phyloP scores from a whole-genome alignment of 1,139 yeast genomes.

The Blastobotrys persicus region DNA sequence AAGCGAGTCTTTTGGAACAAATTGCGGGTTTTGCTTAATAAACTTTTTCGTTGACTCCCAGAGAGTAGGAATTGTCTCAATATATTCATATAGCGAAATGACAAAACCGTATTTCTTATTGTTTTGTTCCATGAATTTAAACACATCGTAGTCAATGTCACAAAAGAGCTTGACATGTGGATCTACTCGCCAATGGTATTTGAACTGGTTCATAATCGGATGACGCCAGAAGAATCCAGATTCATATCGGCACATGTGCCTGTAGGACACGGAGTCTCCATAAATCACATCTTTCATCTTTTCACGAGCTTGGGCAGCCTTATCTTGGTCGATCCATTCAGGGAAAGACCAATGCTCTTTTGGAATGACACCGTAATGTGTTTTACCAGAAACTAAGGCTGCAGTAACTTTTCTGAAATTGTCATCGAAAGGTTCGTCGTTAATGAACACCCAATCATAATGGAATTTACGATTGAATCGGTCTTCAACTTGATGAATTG shows the following conservation, averaged over 20 bases:
- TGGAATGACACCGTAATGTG: conserved; percentile 66
- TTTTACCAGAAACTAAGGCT: conserved; percentile 56
- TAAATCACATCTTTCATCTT: conserved; percentile 54
- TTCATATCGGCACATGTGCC: conserved; percentile 93
- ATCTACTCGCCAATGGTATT: conserved; percentile 96
- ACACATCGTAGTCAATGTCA: conserved; percentile 80
- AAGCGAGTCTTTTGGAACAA: conserved; percentile 53
- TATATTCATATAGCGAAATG: conserved; percentile 80
- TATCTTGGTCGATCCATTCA: conserved; percentile 58
- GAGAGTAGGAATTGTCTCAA: conserved; percentile 72
- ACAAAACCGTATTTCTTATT: conserved; percentile 76
- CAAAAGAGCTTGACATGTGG: conserved; percentile 81
- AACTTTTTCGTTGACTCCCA: conserved; percentile 78
- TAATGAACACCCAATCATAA: conserved; percentile 78
- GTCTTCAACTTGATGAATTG: conserved; percentile 66
- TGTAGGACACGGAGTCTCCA: conserved; percentile 65
- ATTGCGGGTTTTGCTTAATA: conserved; percentile 61
- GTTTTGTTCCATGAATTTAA: conserved; percentile 79
- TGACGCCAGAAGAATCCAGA: conserved; percentile 91
- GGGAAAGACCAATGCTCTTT: conserved; percentile 77
- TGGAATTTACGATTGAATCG: conserved; percentile 64
- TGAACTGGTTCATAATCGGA: conserved; percentile 65
- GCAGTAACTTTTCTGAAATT: conserved; percentile 49
- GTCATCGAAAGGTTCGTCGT: conserved; percentile 59
- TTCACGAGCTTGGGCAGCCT: conserved; percentile 56